Evolutionary conservation across 2,329 filamentous ascomycete genomes (phyloP).

Genomic region (Tolypocladium sp.): DNA sequence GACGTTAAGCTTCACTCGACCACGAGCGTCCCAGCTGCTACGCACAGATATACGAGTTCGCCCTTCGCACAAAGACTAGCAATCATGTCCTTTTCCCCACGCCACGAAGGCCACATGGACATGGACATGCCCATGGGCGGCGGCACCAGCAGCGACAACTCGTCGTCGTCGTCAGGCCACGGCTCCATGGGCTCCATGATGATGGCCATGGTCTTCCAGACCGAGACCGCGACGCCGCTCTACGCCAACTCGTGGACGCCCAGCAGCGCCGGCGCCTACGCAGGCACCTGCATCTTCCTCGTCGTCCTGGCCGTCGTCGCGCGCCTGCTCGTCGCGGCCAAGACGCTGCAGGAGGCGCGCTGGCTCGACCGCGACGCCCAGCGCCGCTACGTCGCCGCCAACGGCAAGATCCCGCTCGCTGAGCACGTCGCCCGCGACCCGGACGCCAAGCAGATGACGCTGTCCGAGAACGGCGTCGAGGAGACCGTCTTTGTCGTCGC

Average conservation of each 20-base stretch:
- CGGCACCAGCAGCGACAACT: constrained; percentile 3
- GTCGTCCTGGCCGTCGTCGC: constrained; percentile 64
- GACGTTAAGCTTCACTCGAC: neutral
- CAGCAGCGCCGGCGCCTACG: constrained; percentile 59
- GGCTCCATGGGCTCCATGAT: constrained; percentile 8
- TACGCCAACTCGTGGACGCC: constrained; percentile 68
- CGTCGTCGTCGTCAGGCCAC: constrained; percentile 1
- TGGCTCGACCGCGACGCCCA: constrained; percentile 66
- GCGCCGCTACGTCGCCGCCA: constrained; percentile 68
- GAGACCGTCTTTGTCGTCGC: constrained; percentile 70
- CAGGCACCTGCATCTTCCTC: constrained; percentile 86
- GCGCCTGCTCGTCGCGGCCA: constrained; percentile 63
- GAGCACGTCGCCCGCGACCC: constrained; percentile 50
- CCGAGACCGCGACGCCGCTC: constrained; percentile 36
- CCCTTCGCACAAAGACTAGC: neutral
- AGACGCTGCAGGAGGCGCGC: constrained; percentile 49
- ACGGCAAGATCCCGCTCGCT: constrained; percentile 50
- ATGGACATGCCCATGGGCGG: constrained; percentile 8
- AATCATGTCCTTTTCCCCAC: neutral
- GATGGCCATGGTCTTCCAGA: constrained; percentile 55
- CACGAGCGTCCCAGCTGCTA: neutral
- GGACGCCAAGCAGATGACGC: constrained; percentile 54
- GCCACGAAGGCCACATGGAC: constrained; percentile 6
- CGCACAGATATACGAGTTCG: neutral
- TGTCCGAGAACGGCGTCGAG: constrained; percentile 71